These are phyloP conservation scores for Aspergillus fumigatus DNA, from an alignment of 2,329 filamentous ascomycete species.

Conservation along the genomic window DNA sequence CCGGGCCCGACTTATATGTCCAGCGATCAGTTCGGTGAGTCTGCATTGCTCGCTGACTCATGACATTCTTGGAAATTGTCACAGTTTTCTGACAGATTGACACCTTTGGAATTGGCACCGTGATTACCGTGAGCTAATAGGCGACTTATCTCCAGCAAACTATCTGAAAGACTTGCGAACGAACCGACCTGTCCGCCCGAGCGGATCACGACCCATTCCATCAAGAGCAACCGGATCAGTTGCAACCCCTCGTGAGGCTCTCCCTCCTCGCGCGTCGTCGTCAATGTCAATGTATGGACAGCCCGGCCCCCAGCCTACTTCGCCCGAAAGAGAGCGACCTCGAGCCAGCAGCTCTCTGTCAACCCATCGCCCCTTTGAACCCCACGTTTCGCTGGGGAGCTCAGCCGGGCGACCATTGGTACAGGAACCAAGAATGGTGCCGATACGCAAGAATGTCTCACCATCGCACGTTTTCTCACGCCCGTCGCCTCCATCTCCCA, in stretches of 20 bases:
- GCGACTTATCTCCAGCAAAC: constrained; percentile 40
- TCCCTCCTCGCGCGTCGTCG: constrained; percentile 40
- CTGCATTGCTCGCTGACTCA: constrained; percentile 16
- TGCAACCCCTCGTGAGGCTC: constrained; percentile 21
- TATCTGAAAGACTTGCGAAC: constrained; percentile 58
- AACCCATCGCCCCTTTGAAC: constrained; percentile 31
- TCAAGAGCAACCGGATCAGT: constrained; percentile 38
- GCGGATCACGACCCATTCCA: constrained; percentile 57
- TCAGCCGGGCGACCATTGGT: constrained; percentile 36
- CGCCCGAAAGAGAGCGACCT: constrained; percentile 23
- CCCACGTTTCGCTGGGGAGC: constrained; percentile 23
- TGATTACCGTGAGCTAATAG: background rate
- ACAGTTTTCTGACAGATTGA: constrained; percentile 13
- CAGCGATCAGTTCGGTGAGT: constrained; percentile 44
- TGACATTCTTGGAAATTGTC: constrained; percentile 13
- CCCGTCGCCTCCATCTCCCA: constrained; percentile 29
- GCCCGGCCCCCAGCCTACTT: constrained; percentile 12
- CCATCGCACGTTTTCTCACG: constrained; percentile 32
- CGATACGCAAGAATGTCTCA: constrained; percentile 33
- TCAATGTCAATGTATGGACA: constrained; percentile 37
- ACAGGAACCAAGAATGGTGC: constrained; percentile 32
- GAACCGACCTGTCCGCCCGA: constrained; percentile 54
- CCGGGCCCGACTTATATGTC: constrained; percentile 45
- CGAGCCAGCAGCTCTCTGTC: constrained; percentile 40
- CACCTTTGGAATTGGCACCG: constrained; percentile 10